Evolutionary conservation across 192 early-diverging fungal species (phyloP), one percentile per base, ranked within the genome.

Genomic region (Coemansia sp.): DNA sequence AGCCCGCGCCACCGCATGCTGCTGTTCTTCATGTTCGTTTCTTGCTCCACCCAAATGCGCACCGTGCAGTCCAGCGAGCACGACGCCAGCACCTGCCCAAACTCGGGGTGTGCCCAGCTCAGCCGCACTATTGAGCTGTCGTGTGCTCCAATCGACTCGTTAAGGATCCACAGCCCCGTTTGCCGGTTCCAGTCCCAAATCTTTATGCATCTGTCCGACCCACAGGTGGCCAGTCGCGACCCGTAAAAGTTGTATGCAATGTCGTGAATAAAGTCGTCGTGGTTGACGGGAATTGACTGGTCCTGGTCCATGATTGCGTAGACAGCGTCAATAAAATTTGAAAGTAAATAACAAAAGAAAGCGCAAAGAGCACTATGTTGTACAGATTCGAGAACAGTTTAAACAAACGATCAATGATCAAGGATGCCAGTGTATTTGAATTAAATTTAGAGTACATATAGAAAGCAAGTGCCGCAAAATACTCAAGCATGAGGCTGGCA

Each of bases 101-200:
- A 97, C 70, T 97, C 96, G n/a, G 96, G 94, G 82, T 95, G 93
- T n/a, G 92, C 91, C 93, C 93, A 98, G 51, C 86, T 82, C n/a
- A 92, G 87, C 68, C 88, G 90, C 12, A 94, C 69, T 19, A 97
- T 85, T 2, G 90, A 91, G 58, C 89, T 85, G 60, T 96, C 95
- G 76, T 97, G 96, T 3, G 69, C 78, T 1, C 35, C 17, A 83
- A 93, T 85, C 11, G 88, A 79, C 65, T 92, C 92, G 68, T 86
- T 91, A 15, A 88, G 73, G 53, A 87, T 83, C 94, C 94, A 98
- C 39, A 73, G 69, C 37, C 84, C 84, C 0, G 77, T 84, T 8
- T 84, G 77, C 51, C 90, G 86, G 62, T 85, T 80, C 63, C 86
- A 85, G 71, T 95, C 93, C 94, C 94, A 97, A 22, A 98, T 88